Evolutionary conservation across 1,139 yeast genomes (phyloP), one percentile per base, ranked within the genome.

Genomic region (Candida neerlandica): DNA sequence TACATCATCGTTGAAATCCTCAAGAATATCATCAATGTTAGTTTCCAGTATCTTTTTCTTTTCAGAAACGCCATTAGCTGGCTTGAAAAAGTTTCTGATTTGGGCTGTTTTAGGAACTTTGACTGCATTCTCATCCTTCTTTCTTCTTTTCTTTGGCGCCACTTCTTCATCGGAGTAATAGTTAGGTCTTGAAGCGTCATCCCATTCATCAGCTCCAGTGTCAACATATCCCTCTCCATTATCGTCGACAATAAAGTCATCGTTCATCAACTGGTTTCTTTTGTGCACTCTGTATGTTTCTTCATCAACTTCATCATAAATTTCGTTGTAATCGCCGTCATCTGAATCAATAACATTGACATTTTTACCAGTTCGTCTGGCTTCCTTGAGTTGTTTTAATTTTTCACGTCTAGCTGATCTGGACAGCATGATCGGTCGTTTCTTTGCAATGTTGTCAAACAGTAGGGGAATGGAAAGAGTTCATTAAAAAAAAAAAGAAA

Each of bases 181-280:
- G 38, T 74, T 66, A 12, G 79, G 75, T 47, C 82, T 70, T 9
- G 75, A 71, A 10, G 75, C 68, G 34, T 74, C 81, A 49, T 84
- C 91, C 96, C 96, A 89, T 55, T 90, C 96, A 59, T 92, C 96
- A 12, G 80, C 89, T 47, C 98, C 98, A 44, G 87, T 88, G 60
- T 94, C 97, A 1, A 89, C 92, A 62, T 94, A 94, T 0, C 95
- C 95, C 56, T 85, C 86, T 12, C 96, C 96, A 56, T 86, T 84
- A 64, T 94, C 98, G 62, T 91, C 97, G 2, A 90, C 96, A 45
- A 94, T 94, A 64, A 94, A 94, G 63, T 92, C 97, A 62, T 92
- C 97, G 55, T 88, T 85, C 70, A 90, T 77, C 49, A 94, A 75
- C 53, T 91, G 90, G 51, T 87, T 82, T 57, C 96, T 80, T 62